Evolutionary conservation across 768 basidiomycete species (phyloP), one percentile per base, ranked within the genome.

Genomic region (Lentinus brumalis): DNA sequence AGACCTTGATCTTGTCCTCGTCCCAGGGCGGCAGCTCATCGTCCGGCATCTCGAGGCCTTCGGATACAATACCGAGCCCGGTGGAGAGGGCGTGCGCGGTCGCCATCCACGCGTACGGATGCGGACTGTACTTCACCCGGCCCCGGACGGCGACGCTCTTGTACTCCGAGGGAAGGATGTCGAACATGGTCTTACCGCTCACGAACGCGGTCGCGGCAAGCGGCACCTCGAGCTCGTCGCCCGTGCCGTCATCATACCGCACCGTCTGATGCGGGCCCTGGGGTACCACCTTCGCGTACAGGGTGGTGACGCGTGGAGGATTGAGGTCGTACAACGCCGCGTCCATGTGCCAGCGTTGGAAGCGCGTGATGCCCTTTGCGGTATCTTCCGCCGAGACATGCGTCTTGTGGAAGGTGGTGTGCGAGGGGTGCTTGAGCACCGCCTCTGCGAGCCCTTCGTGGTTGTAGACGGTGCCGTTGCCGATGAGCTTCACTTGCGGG

Each of bases 341-440:
- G 66, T 95, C 94, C 73, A 95, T 94, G 73, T 96, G 92, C 92
- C 93, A 94, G 51, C 93, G 80, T 73, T 93, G 94, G 81, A 90
- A 95, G 41, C 93, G 83, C n/a, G 93, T 95, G 49, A 81, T 73
- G 18, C 92, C 92, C 54, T 82, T 80, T 7, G 75, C 85, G 66
- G 89, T 89, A 61, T 95, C 93, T 68, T 89, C 89, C 3, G 79
- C 76, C 11, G 86, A 85, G 39, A 96, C 81, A 21, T 74, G 74
- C 35, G 88, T 89, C 76, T 92, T 93, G 79, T 96, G 94, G 76
- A 96, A 96, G 3, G 87, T 89, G 50, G 81, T 86, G 74, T 96
- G 93, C 51, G 84, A 86, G 2, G 92, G 93, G 71, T 96, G 94
- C 74, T 90, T 93, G 70, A 96, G 84, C 72, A 81, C 84, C 16